A percentile compares a stretch with the other conserved stretches of the same genome.
Conservation (phyloP, 1,284 basidiomycete species). For the Ceratobasidium sp. region DNA sequence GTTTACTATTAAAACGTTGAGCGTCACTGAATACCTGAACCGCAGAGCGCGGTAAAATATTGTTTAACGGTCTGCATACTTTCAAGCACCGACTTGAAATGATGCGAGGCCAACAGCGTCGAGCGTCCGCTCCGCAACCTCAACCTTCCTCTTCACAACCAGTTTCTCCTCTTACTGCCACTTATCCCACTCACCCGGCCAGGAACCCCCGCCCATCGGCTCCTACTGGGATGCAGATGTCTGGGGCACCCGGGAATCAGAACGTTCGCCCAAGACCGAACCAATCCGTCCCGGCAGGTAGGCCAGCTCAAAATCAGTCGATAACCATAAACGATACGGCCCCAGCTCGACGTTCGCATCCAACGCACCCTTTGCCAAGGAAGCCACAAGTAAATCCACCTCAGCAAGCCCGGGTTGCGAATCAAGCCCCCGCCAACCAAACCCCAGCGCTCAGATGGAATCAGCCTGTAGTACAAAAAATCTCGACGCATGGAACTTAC, state of each 20-base stretch:
- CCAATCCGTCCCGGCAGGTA: too few species aligned
- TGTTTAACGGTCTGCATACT: conserved; percentile 25
- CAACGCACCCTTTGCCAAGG: not conserved
- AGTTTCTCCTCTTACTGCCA: conserved; percentile 16
- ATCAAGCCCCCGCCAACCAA: not conserved
- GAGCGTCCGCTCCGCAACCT: not conserved
- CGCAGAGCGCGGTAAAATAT: conserved; percentile 23
- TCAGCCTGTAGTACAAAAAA: conserved; percentile 9
- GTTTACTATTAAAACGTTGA: too few species aligned
- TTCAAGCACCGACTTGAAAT: conserved; percentile 17
- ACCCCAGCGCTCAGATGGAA: not conserved
- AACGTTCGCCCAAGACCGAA: too few species aligned
- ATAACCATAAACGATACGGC: too few species aligned
- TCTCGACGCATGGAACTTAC: not conserved
- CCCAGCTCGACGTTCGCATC: too few species aligned
- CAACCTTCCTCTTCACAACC: conserved; percentile 4
- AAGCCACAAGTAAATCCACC: not conserved
- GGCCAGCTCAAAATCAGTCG: too few species aligned
- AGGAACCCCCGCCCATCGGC: not conserved
- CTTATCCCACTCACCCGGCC: not conserved
- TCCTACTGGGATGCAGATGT: too few species aligned
- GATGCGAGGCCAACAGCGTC: conserved; percentile 6
- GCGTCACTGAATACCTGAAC: not conserved
- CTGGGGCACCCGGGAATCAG: too few species aligned
- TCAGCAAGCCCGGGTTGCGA: not conserved